These are phyloP conservation scores for Populus tremula DNA, from an alignment of 345 rosid genomes.

Conservation along the genomic window DNA sequence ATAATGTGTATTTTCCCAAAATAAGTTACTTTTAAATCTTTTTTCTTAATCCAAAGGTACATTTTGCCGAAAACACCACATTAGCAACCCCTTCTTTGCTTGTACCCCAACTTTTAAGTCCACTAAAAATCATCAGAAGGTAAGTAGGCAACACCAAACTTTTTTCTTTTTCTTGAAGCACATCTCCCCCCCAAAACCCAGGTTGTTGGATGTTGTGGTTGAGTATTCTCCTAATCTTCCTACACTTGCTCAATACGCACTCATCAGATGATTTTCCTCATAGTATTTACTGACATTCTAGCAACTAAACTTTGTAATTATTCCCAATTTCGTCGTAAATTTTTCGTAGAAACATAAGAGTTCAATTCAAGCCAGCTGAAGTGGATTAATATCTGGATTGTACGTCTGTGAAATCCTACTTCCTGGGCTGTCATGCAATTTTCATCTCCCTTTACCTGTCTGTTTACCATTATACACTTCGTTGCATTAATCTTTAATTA, in stretches of 20 bases:
- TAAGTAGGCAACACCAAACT: constrained; percentile 34
- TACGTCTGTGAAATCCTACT: neutral
- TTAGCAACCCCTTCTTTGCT: too few relatives aligned
- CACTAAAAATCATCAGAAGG: constrained; percentile 19
- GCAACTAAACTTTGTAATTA: constrained; percentile 1
- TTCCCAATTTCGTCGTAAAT: constrained; percentile 23
- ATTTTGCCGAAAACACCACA: too few relatives aligned
- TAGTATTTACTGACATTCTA: constrained; percentile 20
- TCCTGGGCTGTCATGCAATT: constrained; percentile 7
- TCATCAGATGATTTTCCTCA: constrained; percentile 21
- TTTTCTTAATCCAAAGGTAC: too few relatives aligned
- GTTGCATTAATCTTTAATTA: constrained; percentile 12
- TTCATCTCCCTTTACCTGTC: constrained; percentile 6
- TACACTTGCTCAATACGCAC: constrained; percentile 41
- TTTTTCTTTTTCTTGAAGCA: constrained; percentile 66
- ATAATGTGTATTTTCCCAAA: too few relatives aligned
- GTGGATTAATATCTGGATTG: constrained; percentile 10
- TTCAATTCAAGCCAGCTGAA: neutral
- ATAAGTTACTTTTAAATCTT: too few relatives aligned
- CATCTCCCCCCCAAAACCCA: constrained; percentile 31
- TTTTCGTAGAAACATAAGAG: neutral
- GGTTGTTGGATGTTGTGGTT: constrained; percentile 51
- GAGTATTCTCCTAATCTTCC: constrained; percentile 45
- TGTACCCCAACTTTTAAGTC: neutral
- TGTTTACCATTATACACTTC: constrained; percentile 14